Conservation (phyloP, 345 rosid species). For the Rhodamnia argentea region DNA sequence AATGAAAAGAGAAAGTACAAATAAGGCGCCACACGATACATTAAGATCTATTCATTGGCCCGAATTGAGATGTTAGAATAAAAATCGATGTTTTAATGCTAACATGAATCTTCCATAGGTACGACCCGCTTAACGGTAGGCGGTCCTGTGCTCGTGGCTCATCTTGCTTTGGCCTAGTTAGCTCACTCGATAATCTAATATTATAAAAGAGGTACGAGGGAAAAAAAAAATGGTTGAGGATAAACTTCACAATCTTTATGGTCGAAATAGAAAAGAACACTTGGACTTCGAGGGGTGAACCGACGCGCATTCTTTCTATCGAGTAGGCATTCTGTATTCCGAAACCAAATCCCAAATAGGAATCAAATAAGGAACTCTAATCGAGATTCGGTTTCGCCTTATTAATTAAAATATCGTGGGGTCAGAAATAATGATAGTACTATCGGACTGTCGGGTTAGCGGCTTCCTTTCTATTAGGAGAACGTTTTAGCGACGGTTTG, state of each 20-base stretch:
- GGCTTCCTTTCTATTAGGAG: too few relatives aligned
- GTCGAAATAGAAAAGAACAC: neutral
- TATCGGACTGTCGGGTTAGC: too few relatives aligned
- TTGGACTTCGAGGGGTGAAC: neutral
- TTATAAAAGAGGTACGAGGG: neutral
- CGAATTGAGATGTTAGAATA: neutral
- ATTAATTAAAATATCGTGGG: neutral
- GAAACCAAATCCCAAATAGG: neutral
- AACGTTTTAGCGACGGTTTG: too few relatives aligned
- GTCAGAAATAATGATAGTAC: too few relatives aligned
- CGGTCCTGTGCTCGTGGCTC: neutral
- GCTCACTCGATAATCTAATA: neutral
- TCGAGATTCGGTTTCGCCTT: neutral
- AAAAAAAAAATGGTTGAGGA: neutral
- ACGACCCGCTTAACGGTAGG: neutral
- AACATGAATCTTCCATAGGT: neutral
- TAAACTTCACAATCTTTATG: neutral
- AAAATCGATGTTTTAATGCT: neutral
- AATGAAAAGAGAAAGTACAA: neutral
- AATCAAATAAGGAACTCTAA: neutral
- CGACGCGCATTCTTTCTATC: neutral
- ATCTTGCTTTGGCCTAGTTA: neutral
- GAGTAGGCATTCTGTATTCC: neutral
- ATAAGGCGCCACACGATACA: neutral
- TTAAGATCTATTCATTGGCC: neutral